Base-by-base conservation (phyloP, 202 grass and related monocot genomes). In the Panicum hallii region DNA sequence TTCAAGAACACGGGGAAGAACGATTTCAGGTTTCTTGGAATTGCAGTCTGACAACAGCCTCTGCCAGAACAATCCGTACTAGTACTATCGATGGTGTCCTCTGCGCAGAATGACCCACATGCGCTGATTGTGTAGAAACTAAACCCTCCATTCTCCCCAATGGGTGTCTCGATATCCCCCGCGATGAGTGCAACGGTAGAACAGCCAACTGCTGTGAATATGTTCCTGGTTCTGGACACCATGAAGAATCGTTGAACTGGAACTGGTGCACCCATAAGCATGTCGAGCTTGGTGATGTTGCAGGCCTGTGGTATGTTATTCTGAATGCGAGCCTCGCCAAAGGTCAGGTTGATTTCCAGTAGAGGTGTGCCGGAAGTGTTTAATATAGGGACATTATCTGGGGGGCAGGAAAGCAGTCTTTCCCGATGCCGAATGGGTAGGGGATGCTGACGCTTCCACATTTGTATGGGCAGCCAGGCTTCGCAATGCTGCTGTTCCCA, bases 391-490 rank as follows among this genome's bases (percentile, higher is more conserved):
- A 67, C 3, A n/a, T 43, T 40, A 43, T 43, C 64, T 41, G 0
- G 9, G 7, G 40, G 3, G 41, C 66, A 69, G 19, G 12, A 0
- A 60, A 75, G 60, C 70, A 87, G 3, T 16, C 49, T 2, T 45
- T 13, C 19, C 49, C 40, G 0, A 20, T 75, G 40, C 85, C 85
- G 3, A 87, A 87, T 0, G 81, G 81, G 49, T 80, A 88, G 4
- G 75, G 87, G 40, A 88, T 84, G 56, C 40, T 74, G 7, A 88
- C 1, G 2, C 52, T 43, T 32, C 87, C 81, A 63, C 81, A 88
- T 4, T 57, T 80, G 1, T 26, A 13, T 19, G 0, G 26, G 68
- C 87, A 88, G 14, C 41, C 45, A 9, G 2, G 67, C 11, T 5
- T 26, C 3, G 66, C n/a, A 2, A 42, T 15, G 8, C 1, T 7